These are phyloP conservation scores for Candolleomyces eurysporus DNA, from an alignment of 768 basidiomycete species.

Conservation along the genomic window DNA sequence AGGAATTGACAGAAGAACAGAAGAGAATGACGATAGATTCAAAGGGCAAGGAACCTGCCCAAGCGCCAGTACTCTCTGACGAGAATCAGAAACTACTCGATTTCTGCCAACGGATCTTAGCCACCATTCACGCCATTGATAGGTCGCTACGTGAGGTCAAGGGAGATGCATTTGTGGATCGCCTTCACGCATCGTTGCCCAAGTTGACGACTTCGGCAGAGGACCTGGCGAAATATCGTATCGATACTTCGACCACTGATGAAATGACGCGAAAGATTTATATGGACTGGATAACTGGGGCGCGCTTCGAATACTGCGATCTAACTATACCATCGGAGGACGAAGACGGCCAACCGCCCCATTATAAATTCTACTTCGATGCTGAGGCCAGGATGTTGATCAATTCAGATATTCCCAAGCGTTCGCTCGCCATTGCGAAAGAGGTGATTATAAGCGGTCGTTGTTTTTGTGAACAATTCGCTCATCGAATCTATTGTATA, in stretches of 20 bases:
- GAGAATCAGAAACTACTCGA: slow-evolving; percentile 75
- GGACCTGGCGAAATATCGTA: slow-evolving; percentile 27
- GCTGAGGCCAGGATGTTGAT: slow-evolving; percentile 83
- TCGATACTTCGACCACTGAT: slow-evolving; percentile 59
- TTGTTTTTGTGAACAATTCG: background rate
- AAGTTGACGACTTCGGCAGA: slow-evolving; percentile 51
- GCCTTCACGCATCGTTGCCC: slow-evolving; percentile 74
- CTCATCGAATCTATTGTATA: slow-evolving; percentile 25
- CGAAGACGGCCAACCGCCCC: slow-evolving; percentile 54
- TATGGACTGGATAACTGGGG: slow-evolving; percentile 77
- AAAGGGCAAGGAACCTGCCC: slow-evolving; percentile 68
- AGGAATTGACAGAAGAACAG: slow-evolving; percentile 85
- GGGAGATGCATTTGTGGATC: slow-evolving; percentile 80
- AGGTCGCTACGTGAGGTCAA: slow-evolving; percentile 86
- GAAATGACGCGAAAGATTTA: slow-evolving; percentile 71
- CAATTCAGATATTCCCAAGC: slow-evolving; percentile 83
- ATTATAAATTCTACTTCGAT: slow-evolving; percentile 82
- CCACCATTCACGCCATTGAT: slow-evolving; percentile 84
- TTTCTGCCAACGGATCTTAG: slow-evolving; percentile 85
- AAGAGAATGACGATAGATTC: slow-evolving; percentile 74
- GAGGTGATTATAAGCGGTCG: slow-evolving; percentile 50
- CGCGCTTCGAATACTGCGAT: slow-evolving; percentile 92
- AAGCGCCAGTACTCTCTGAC: slow-evolving; percentile 47
- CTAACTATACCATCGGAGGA: slow-evolving; percentile 50
- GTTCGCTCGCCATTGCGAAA: slow-evolving; percentile 93